Percentiles rank a stretch among this genome's conserved stretches.
Evolutionary conservation across 2,329 filamentous ascomycete species (phyloP).

Genomic region (Sporothrix curviconia): DNA sequence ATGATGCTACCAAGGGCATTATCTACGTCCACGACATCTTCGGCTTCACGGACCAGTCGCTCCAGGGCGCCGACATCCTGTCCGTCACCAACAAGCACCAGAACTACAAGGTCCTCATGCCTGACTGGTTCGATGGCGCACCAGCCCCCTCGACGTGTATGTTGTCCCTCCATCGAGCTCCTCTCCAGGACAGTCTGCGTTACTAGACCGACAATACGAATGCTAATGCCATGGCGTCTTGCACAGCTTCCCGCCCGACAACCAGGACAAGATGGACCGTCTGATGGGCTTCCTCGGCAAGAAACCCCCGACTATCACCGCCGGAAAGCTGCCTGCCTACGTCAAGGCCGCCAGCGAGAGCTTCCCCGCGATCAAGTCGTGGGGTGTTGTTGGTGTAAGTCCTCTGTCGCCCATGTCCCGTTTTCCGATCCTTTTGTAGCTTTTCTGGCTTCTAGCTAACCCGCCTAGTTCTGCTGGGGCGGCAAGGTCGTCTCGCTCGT

Average conservation of each 20-base stretch:
- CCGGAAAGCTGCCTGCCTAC: constrained; percentile 46
- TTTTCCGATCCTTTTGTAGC: too few relatives aligned
- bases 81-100: constrained; percentile 47
- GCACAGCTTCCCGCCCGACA: constrained; percentile 55
- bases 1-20: constrained; percentile 49
- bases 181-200: too few relatives aligned
- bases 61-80: constrained; percentile 65
- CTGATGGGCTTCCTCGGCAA: constrained; percentile 53
- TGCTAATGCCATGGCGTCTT: not conserved
- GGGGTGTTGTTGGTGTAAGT: constrained; percentile 55
- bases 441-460: not conserved
- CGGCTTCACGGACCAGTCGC: constrained; percentile 62
- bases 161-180: constrained; percentile 8
- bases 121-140: constrained; percentile 80
- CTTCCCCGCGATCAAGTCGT: constrained; percentile 50
- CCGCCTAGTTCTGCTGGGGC: constrained; percentile 56
- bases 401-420: not conserved
- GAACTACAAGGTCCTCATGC: constrained; percentile 82
- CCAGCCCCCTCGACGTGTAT: constrained; percentile 50
- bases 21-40: constrained; percentile 62
- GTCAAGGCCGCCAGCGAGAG: constrained; percentile 46
- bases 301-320: constrained; percentile 41
- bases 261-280: constrained; percentile 54
- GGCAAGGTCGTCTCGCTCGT: constrained; percentile 56
- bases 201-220: too few relatives aligned